Evolutionary conservation across 2,329 filamentous ascomycete species (phyloP), one percentile per base, ranked within the genome.

Genomic region (Fusarium siculi): DNA sequence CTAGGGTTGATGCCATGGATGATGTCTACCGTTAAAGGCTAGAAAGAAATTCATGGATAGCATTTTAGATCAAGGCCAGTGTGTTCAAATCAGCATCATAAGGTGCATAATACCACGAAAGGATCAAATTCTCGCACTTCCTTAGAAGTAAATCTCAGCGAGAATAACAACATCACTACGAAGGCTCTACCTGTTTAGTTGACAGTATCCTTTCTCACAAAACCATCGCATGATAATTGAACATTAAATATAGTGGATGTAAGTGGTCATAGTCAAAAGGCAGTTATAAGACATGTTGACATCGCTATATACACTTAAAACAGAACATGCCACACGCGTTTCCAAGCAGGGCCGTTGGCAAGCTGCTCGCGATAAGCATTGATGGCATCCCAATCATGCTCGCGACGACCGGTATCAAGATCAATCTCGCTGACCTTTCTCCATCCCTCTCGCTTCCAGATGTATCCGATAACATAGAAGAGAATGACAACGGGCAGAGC

Each of bases 401-500:
- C 87, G 49, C 91, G 86, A 50, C 90, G 87, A 52, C 89, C 90
- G 42, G 85, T 87, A 77, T 93, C 91, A 59, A 93, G 86, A 72
- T 93, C 91, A 67, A 93, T 92, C 66, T 93, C 85, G 34, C 82
- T 79, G 3, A 88, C 82, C 58, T 82, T 85, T 54, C 91, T 82
- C 87, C 88, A 92, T 12, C 86, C 86, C 34, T 86, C 80, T 46
- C 88, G 83, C 84, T 93, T 93, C 91, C 91, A 93, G 62, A 88
- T 39, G 75, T 88, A 93, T 4, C 91, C 89, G 40, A 78, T 74
- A 30, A 83, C 50, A 81, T 87, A 90, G 79, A 90, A 90, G 18
- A 82, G 16, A 6, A 90, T 73, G 37, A 90, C 86, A 25, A 90
- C 83, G 12, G 87, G 87, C 25, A 87, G 72, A 9, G 87, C 88